These are phyloP conservation scores for Wickerhamomyces bisporus DNA, from an alignment of 805 yeast species.

Conservation along the genomic window DNA sequence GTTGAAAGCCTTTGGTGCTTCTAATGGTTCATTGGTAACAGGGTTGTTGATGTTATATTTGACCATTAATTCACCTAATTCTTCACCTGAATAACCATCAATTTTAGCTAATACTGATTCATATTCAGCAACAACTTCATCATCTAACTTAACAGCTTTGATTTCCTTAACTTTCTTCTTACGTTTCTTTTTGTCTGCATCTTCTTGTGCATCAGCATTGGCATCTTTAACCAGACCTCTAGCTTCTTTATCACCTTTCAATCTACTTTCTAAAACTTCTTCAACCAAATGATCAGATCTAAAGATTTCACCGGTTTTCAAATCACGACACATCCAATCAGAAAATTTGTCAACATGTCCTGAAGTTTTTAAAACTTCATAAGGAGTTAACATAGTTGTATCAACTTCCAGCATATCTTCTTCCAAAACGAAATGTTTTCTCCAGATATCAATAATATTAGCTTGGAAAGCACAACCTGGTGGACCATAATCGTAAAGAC, in stretches of 20 bases:
- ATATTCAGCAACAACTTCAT: conserved; percentile 70
- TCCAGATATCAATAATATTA: conserved; percentile 90
- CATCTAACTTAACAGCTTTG: conserved; percentile 82
- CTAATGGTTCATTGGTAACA: conserved; percentile 77
- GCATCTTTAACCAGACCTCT: conserved; percentile 66
- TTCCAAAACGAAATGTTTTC: conserved; percentile 94
- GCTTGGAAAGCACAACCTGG: conserved; percentile 99
- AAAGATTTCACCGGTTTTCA: conserved; percentile 94
- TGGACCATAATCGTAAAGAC: conserved; percentile 97
- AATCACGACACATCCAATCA: conserved; percentile 98
- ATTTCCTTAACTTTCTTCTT: conserved; percentile 96
- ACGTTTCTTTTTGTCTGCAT: conserved; percentile 84
- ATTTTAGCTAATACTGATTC: conserved; percentile 86
- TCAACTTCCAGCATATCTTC: conserved; percentile 99
- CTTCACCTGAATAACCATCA: conserved; percentile 91
- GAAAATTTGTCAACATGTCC: conserved; percentile 99
- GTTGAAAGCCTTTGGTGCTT: conserved; percentile 92
- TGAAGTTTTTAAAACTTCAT: conserved; percentile 95
- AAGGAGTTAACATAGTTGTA: conserved; percentile 96
- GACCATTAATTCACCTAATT: conserved; percentile 82
- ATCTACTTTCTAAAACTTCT: conserved; percentile 92
- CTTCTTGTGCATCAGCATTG: conserved; percentile 56
- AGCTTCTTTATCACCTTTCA: conserved; percentile 96
- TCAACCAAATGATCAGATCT: conserved; percentile 98
- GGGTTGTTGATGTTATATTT: conserved; percentile 89